Evolutionary conservation across 257 asterid species (phyloP), one percentile per base, ranked within the genome.

Genomic region (Vinca minor): DNA sequence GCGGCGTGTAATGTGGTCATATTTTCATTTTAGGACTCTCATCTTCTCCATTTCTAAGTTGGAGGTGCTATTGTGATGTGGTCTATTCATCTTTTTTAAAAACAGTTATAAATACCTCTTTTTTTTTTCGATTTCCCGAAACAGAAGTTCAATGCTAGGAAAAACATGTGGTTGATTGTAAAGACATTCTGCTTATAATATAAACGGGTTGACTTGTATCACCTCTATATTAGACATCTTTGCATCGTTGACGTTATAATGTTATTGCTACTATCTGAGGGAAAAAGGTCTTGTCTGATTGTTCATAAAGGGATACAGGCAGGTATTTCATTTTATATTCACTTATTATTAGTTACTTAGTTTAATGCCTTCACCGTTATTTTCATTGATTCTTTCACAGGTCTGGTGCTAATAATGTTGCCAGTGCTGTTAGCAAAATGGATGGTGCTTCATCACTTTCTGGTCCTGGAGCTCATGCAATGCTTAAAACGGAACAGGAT

Each of bases 401-500:
- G 72, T 76, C 84, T 53, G 91, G 91, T 62, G 72, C 78, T 70
- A 72, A 88, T 62, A 81, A 79, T 70, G 83, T 81, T 39, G 38
- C 74, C 29, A 62, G 77, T 69, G 68, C 63, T 59, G 48, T 70
- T 58, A 81, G 71, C 77, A 89, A 84, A 77, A 73, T 76, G 72
- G 96, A 92, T 68, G 84, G 85, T 54, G 41, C 82, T 58, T 71
- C 80, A 62, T 80, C 95, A 76, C 88, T 86, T 61, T 72, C 81
- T 70, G 79, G 88, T 66, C 75, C 95, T 68, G 78, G 71, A 79
- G 74, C 87, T 47, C 95, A 92, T 23, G 56, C 84, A 59, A 75
- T 83, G 59, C 80, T 78, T 29, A 87, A 84, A 84, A 86, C 66
- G 66, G 99, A 89, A 70, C 92, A 77, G 78, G 97, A 93, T 69